These are phyloP conservation scores for Ogataea trehalophila DNA, from an alignment of 805 yeast genomes.

Conservation along the genomic window DNA sequence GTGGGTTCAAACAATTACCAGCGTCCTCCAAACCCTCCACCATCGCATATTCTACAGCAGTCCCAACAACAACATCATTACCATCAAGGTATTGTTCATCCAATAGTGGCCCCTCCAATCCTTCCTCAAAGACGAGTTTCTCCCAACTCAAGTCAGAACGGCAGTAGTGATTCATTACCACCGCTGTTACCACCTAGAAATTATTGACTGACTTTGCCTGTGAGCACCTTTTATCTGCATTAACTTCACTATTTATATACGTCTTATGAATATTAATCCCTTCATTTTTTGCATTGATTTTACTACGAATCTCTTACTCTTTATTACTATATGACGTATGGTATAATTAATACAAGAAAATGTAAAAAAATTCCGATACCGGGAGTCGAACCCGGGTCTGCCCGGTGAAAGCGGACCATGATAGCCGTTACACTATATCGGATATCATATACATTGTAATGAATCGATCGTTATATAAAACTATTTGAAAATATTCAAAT, in stretches of 20 bases:
- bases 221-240: no score
- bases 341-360: neutral
- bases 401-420: slow-evolving; percentile 87
- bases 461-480: no score
- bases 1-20: no score
- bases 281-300: no score
- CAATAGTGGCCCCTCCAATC: slow-evolving; percentile 13
- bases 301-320: no score
- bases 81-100: slow-evolving; percentile 7
- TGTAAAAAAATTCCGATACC: slow-evolving; percentile 55
- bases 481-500: no score
- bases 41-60: neutral
- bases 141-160: neutral
- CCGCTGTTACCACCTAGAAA: neutral
- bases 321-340: neutral
- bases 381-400: slow-evolving; percentile 86
- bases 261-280: no score
- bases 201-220: neutral
- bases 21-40: neutral
- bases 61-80: neutral
- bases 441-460: slow-evolving; percentile 24
- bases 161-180: neutral
- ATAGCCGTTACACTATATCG: slow-evolving; percentile 83
- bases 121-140: slow-evolving; percentile 4
- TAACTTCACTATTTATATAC: no score